Evolutionary conservation across 768 basidiomycete genomes (phyloP).

Genomic region (Cytidiella melzeri): DNA sequence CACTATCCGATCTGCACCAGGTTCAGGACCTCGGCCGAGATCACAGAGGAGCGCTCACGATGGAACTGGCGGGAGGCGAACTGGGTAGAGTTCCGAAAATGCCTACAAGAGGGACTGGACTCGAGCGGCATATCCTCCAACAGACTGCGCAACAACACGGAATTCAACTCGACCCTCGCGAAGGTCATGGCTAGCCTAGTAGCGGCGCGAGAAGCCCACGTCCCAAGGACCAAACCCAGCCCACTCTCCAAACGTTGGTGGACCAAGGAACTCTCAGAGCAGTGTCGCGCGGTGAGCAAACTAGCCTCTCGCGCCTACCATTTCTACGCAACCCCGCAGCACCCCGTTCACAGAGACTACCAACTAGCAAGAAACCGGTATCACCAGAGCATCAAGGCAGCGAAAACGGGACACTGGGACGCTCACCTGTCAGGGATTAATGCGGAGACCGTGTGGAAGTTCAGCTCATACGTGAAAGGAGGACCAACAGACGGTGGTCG

Average conservation of each 20-base stretch:
- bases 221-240: conserved; percentile 4
- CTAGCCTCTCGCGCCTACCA: conserved; percentile 1
- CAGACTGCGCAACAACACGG: not conserved
- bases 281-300: not conserved
- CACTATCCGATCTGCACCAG: too few species aligned
- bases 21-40: too few species aligned
- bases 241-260: too few species aligned
- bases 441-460: too few species aligned
- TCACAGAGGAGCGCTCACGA: not conserved
- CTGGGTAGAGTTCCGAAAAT: not conserved
- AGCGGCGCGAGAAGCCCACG: not conserved
- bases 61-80: too few species aligned
- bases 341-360: conserved; percentile 11
- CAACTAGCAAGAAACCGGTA: conserved; percentile 8
- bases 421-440: conserved; percentile 16
- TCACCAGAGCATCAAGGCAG: too few species aligned
- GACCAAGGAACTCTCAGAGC: too few species aligned
- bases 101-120: not conserved
- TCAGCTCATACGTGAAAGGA: too few species aligned
- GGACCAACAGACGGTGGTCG: too few species aligned
- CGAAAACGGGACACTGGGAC: conserved; percentile 22
- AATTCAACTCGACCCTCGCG: not conserved
- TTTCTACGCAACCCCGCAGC: too few species aligned
- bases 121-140: not conserved
- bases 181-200: not conserved